phyloP scores from a whole-genome alignment of 2,329 filamentous ascomycete genomes.

The Sporothrix protearum region DNA sequence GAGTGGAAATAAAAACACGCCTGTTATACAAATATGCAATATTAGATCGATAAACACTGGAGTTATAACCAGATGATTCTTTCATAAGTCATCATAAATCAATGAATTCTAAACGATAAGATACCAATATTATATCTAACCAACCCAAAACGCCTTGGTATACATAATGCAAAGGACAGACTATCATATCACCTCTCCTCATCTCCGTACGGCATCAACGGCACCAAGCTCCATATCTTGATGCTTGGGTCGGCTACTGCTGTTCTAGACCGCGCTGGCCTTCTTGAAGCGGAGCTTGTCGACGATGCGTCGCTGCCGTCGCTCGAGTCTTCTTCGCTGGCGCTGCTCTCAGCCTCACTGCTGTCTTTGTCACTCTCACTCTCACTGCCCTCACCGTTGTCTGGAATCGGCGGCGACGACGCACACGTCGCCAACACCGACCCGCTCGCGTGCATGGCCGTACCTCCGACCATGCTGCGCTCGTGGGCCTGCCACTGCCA shows the following conservation, averaged over 20 bases:
- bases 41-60: no score
- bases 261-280: not conserved
- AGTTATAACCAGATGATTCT: no score
- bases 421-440: conserved; percentile 56
- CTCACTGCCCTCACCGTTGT: conserved; percentile 28
- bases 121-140: not conserved
- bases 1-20: no score
- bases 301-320: not conserved
- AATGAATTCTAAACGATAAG: not conserved
- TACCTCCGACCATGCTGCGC: conserved; percentile 46
- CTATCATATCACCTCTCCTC: not conserved
- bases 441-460: conserved; percentile 51
- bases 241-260: conserved; percentile 18
- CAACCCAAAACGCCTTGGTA: not conserved
- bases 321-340: not conserved
- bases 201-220: not conserved
- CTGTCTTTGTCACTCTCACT: conserved; percentile 19
- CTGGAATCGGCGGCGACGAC: conserved; percentile 43
- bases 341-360: conserved; percentile 28
- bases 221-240: conserved; percentile 25
- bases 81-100: no score
- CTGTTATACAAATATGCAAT: no score
- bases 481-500: conserved; percentile 52
- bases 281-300: not conserved
- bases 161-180: not conserved